Evolutionary conservation across 768 basidiomycete genomes (phyloP).

Genomic region (Collybia sp.): DNA sequence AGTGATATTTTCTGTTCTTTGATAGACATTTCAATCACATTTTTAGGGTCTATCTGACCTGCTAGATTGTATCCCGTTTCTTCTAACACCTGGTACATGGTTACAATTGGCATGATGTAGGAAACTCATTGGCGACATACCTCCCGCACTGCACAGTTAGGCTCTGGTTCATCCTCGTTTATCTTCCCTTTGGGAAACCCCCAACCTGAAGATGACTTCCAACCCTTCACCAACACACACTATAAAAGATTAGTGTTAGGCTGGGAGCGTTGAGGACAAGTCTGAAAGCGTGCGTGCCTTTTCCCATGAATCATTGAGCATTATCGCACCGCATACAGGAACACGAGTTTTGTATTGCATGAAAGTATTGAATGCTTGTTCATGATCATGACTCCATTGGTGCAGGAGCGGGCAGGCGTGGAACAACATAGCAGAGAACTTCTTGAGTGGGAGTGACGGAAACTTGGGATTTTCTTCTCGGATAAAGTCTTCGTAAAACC

Average conservation of each 20-base stretch:
- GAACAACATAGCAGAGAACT: conserved; percentile 91
- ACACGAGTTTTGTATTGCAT: conserved; percentile 96
- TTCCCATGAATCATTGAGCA: conserved; percentile 89
- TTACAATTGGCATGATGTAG: too few species aligned
- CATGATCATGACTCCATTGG: conserved; percentile 81
- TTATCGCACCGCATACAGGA: conserved; percentile 96
- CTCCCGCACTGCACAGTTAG: conserved; percentile 87
- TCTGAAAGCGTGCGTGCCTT: conserved; percentile 55
- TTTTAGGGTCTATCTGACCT: conserved; percentile 55
- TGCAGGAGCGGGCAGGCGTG: conserved; percentile 77
- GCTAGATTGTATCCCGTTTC: conserved; percentile 93
- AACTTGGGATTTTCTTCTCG: conserved; percentile 86
- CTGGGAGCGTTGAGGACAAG: conserved; percentile 3
- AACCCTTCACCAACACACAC: conserved; percentile 98
- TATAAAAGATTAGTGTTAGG: conserved; percentile 23
- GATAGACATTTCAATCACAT: conserved; percentile 82
- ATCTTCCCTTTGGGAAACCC: conserved; percentile 99
- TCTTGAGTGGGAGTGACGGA: conserved; percentile 85
- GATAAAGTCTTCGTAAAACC: conserved; percentile 99
- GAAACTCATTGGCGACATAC: conserved; percentile 35
- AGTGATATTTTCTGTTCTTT: conserved; percentile 89
- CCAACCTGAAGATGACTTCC: conserved; percentile 97
- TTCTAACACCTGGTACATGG: conserved; percentile 73
- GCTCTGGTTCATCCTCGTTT: conserved; percentile 85
- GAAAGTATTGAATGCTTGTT: conserved; percentile 82